Conservation (phyloP, 2,329 filamentous ascomycete genomes). For the Chaetothyriales sp. region DNA sequence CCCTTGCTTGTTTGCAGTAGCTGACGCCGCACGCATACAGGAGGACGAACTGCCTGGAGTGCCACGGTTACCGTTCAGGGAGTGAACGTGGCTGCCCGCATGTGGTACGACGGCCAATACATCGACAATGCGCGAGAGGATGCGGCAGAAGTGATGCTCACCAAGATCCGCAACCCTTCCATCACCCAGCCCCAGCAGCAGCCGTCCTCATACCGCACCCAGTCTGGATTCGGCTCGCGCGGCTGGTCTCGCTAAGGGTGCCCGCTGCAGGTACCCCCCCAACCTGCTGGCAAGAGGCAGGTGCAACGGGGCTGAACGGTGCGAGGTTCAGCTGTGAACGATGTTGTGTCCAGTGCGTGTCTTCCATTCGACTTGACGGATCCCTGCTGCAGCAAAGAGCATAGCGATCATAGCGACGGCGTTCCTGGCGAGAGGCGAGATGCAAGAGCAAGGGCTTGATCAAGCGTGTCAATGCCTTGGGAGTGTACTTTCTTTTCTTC, state of each 20-base stretch:
- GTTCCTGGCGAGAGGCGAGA: constrained; percentile 7
- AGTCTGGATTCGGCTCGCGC: constrained; percentile 4
- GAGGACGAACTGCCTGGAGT: constrained; percentile 83
- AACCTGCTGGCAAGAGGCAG: too few species aligned
- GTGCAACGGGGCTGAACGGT: not conserved
- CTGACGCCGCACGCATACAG: constrained; percentile 32
- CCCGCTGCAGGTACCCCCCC: not conserved
- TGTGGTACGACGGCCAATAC: constrained; percentile 83
- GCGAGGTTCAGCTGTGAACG: not conserved
- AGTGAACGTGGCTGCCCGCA: constrained; percentile 53
- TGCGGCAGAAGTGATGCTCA: constrained; percentile 62
- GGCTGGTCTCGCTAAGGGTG: constrained; percentile 7
- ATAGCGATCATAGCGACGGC: constrained; percentile 14
- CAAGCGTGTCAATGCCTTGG: constrained; percentile 15
- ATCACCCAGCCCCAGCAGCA: constrained; percentile 7
- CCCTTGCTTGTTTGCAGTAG: constrained; percentile 2
- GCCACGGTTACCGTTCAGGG: constrained; percentile 60
- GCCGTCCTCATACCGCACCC: constrained; percentile 5
- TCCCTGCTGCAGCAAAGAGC: constrained; percentile 1
- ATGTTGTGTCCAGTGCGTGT: not conserved
- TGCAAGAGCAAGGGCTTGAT: constrained; percentile 18
- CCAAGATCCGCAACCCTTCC: constrained; percentile 20
- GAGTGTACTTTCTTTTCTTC: constrained; percentile 16
- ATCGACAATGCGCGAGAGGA: constrained; percentile 80
- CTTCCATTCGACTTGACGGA: constrained; percentile 1